These are phyloP conservation scores for Euphrasia arctica DNA, from an alignment of 305 asterid species.

Conservation along the genomic window DNA sequence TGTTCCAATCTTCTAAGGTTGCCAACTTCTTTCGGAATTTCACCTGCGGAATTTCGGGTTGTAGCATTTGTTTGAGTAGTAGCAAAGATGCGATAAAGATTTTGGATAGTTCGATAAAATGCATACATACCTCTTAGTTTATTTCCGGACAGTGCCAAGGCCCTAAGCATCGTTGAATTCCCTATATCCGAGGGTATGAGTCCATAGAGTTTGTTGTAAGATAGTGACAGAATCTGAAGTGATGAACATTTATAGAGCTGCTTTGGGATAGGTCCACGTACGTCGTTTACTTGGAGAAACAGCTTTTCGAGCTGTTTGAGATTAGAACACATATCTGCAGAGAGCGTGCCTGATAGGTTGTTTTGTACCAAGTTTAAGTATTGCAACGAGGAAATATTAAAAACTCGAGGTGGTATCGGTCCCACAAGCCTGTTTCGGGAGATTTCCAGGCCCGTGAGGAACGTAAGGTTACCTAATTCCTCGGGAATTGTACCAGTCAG, in stretches of 20 bases:
- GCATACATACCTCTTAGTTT: not conserved
- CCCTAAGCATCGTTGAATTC: not conserved
- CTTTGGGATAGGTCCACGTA: not conserved
- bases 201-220: not conserved
- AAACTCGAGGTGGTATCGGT: not conserved
- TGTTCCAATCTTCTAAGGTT: constrained; percentile 19
- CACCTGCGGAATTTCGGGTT: constrained; percentile 20
- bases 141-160: not conserved
- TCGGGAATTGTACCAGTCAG: constrained; percentile 21
- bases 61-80: not conserved
- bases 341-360: constrained; percentile 1
- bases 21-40: constrained; percentile 26
- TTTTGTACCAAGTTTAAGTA: not conserved
- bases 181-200: not conserved
- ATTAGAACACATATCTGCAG: constrained; percentile 6
- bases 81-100: no score
- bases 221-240: not conserved
- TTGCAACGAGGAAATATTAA: not conserved
- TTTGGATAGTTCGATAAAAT: no score
- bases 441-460: not conserved
- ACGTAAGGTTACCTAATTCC: not conserved
- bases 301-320: not conserved
- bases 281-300: not conserved
- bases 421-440: not conserved
- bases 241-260: not conserved